These are phyloP conservation scores for Apium graveolens DNA, from an alignment of 129 eudicot species.

Conservation along the genomic window DNA sequence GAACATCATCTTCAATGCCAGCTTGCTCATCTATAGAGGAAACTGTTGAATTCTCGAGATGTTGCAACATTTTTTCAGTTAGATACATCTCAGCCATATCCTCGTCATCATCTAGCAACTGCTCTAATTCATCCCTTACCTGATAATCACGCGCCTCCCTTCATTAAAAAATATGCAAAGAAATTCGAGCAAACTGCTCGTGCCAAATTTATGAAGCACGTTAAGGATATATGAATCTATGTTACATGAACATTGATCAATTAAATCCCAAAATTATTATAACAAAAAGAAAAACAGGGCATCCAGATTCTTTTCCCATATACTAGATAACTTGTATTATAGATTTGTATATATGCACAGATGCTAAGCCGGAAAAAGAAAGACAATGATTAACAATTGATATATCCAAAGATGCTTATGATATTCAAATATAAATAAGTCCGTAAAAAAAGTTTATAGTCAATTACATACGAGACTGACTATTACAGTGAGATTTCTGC, in stretches of 20 bases:
- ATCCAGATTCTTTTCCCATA: background rate
- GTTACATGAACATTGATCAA: background rate
- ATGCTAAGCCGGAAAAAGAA: background rate
- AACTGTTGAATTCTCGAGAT: constrained; percentile 44
- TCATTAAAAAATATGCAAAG: background rate
- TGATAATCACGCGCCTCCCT: constrained; percentile 6
- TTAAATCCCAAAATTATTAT: background rate
- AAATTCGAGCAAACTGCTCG: background rate
- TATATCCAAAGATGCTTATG: background rate
- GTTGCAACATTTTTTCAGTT: constrained; percentile 49
- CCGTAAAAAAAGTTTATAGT: background rate
- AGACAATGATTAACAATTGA: background rate
- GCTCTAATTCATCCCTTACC: constrained; percentile 91
- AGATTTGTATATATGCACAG: too few species aligned
- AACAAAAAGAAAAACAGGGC: background rate
- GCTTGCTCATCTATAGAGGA: constrained; percentile 47
- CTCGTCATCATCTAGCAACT: constrained; percentile 67
- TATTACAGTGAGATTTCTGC: background rate
- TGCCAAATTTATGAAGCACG: background rate
- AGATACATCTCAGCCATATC: constrained; percentile 78
- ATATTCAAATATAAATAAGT: background rate
- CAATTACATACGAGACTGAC: background rate
- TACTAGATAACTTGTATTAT: background rate
- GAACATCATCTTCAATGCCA: constrained; percentile 38
- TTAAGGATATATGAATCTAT: background rate